These are phyloP conservation scores for Nigrospora sphaerica DNA, from an alignment of 2,329 filamentous ascomycete species.

Conservation along the genomic window DNA sequence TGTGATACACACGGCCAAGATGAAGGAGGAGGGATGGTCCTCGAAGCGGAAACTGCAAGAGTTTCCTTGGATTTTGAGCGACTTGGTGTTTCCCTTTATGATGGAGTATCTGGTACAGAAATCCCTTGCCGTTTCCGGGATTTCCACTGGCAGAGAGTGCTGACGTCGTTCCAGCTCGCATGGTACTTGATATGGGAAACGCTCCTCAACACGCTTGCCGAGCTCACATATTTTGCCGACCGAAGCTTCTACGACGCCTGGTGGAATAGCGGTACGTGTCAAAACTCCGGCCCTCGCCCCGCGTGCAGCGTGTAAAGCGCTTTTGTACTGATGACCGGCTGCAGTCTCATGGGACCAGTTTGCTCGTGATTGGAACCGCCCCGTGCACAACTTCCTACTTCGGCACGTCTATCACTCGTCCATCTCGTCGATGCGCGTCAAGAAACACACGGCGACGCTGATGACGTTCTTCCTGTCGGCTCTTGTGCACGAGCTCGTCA, in stretches of 20 bases:
- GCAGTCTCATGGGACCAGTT: slow-evolving; percentile 66
- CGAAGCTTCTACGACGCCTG: slow-evolving; percentile 63
- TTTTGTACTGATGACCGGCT: not conserved
- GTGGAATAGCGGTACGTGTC: slow-evolving; percentile 49
- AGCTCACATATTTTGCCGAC: slow-evolving; percentile 71
- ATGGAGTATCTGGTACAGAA: slow-evolving; percentile 59
- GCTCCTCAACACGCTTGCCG: slow-evolving; percentile 67
- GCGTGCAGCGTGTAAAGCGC: not conserved
- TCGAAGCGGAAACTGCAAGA: slow-evolving; percentile 53
- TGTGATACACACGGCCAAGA: slow-evolving; percentile 57
- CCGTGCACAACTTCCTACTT: slow-evolving; percentile 71
- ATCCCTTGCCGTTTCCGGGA: not conserved
- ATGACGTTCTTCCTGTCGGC: slow-evolving; percentile 70
- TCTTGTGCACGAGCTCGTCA: slow-evolving; percentile 67
- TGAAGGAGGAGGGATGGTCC: slow-evolving; percentile 60
- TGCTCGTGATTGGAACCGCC: slow-evolving; percentile 72
- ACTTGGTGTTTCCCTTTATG: slow-evolving; percentile 72
- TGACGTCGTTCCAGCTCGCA: slow-evolving; percentile 35
- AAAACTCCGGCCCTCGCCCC: not conserved
- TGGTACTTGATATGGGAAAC: slow-evolving; percentile 82
- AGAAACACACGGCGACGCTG: slow-evolving; percentile 64
- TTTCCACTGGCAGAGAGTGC: not conserved
- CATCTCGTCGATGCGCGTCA: slow-evolving; percentile 65
- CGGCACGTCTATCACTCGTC: slow-evolving; percentile 74
- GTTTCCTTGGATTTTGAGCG: slow-evolving; percentile 69